Evolutionary conservation across 2,329 filamentous ascomycete species (phyloP), one percentile per base, ranked within the genome.

Genomic region (Annulohypoxylon truncatum): DNA sequence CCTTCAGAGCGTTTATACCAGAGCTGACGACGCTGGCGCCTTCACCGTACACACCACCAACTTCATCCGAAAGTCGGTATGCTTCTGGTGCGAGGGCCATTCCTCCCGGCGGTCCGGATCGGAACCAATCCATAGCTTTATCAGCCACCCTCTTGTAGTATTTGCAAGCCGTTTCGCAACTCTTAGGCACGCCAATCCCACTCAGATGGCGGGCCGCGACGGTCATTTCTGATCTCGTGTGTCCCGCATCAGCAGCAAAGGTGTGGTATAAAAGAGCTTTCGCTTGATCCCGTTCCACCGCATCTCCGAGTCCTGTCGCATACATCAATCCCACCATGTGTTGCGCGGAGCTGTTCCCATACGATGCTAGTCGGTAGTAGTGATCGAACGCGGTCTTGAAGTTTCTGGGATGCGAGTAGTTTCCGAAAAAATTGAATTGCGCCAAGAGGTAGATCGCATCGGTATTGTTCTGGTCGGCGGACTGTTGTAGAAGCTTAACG

Each of bases 271-370:
- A 83, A 73, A 98, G 84, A 2, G 96, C 93, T 79, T 93, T 94
- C 9, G 94, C 94, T 80, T 98, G 96, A 74, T 99, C 92, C 44
- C 88, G 87, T 76, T 92, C 87, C 4, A 97, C 92, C 0, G 90
- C 90, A 29, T 89, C 89, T 13, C 93, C 94, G 62, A 99, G 85
- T 0, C 96, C 96, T 0, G 96, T 99, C 33, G 94, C 94, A 79
- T 99, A 95, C 87, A 97, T 96, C 72, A 99, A 89, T 0, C 93
- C 96, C 48, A 98, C 78, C 95, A 99, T 97, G 79, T 97, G 91
- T 78, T 98, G 93, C 1, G 96, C 96, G 10, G 95, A 97, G 70
- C 89, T 91, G 79, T 99, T 98, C 46, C 95, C 96, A 70, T 91
- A 78, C 15, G 85, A 84, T 2, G 95, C 93, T 57, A 99, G 85